A percentile compares a stretch with the other conserved stretches of the same genome.
Evolutionary conservation across 176 grass and related monocot species (phyloP).

Genomic region (Phyllostachys edulis): DNA sequence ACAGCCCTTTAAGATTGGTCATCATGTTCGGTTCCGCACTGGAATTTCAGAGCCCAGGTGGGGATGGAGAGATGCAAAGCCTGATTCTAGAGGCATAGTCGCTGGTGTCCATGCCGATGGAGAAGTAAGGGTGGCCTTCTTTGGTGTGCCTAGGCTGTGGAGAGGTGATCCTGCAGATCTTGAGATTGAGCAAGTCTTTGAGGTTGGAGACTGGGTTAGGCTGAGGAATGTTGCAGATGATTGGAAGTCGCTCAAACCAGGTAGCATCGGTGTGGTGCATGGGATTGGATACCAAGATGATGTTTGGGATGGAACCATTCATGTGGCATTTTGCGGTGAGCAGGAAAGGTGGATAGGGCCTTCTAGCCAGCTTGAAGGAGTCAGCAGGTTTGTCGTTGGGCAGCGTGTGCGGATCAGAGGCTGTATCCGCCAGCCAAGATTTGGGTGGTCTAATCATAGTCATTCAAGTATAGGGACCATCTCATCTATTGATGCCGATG

Average conservation of each 20-base stretch:
- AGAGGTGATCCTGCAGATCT: conserved; percentile 94
- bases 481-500: conserved; percentile 95
- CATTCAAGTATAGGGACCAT: conserved; percentile 92
- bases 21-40: conserved; percentile 72
- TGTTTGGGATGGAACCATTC: conserved; percentile 80
- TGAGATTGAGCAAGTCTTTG: conserved; percentile 78
- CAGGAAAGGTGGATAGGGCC: conserved; percentile 90
- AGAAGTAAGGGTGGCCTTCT: conserved; percentile 86
- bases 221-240: conserved; percentile 50
- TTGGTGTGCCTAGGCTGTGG: conserved; percentile 73
- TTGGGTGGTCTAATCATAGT: conserved; percentile 94
- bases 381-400: conserved; percentile 65
- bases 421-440: conserved; percentile 79
- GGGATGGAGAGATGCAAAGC: conserved; percentile 93
- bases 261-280: conserved; percentile 87
- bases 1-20: conserved; percentile 71
- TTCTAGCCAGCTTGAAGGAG: conserved; percentile 64
- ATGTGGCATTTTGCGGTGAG: conserved; percentile 94
- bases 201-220: conserved; percentile 85
- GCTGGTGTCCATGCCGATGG: conserved; percentile 93
- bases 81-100: conserved; percentile 90
- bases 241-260: conserved; percentile 89
- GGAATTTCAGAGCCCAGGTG: conserved; percentile 91
- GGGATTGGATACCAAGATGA: conserved; percentile 85
- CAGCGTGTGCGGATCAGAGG: conserved; percentile 82